phyloP scores from a whole-genome alignment of 768 basidiomycete species.

The Boletus pseudo-olivaceus region DNA sequence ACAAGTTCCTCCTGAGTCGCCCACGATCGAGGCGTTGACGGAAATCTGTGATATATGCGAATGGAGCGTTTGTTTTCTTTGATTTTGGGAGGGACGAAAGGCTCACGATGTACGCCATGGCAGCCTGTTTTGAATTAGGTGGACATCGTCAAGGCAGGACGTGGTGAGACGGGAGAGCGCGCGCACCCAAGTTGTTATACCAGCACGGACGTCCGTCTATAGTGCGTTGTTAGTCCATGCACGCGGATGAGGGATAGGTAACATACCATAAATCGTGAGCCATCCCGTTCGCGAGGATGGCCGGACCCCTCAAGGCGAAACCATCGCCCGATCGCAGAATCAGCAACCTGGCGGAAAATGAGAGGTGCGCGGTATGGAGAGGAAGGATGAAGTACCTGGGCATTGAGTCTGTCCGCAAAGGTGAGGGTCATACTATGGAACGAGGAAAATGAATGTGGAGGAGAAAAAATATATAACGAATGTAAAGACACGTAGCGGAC shows the following conservation, averaged over 20 bases:
- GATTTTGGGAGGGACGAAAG: not conserved
- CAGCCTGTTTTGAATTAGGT: slow-evolving; percentile 41
- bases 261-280: slow-evolving; percentile 56
- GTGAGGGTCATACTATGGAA: slow-evolving; percentile 34
- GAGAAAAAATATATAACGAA: slow-evolving; percentile 21
- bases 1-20: slow-evolving; percentile 77
- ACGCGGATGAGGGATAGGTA: slow-evolving; percentile 10
- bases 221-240: slow-evolving; percentile 4
- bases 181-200: slow-evolving; percentile 77
- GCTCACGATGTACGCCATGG: slow-evolving; percentile 81
- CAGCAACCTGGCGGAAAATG: slow-evolving; percentile 33
- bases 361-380: not conserved
- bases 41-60: slow-evolving; percentile 51
- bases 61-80: not conserved
- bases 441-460: slow-evolving; percentile 18
- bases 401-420: slow-evolving; percentile 41
- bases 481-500: slow-evolving; percentile 1
- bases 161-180: not conserved
- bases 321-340: slow-evolving; percentile 53
- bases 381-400: slow-evolving; percentile 28
- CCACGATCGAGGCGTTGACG: slow-evolving; percentile 79
- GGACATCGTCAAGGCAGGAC: slow-evolving; percentile 1
- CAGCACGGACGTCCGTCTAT: slow-evolving; percentile 76
- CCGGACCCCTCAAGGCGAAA: slow-evolving; percentile 74
- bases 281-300: slow-evolving; percentile 55